Evolutionary conservation across 2,329 filamentous ascomycete genomes (phyloP).

Genomic region (Fusarium nodosum): DNA sequence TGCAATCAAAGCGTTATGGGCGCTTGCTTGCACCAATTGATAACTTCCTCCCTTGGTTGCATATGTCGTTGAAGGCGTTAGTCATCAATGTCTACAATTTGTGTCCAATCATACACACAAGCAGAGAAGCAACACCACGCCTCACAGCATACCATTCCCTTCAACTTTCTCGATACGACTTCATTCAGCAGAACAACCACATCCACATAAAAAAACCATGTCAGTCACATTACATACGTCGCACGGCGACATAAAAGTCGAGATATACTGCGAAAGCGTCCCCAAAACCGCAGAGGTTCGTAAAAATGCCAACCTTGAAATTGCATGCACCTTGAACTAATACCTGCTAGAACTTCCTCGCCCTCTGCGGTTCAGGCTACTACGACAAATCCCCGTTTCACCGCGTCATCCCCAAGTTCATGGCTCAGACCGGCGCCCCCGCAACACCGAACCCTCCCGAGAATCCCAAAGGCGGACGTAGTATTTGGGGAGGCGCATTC

Average conservation of each 20-base stretch:
- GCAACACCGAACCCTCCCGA: conserved; percentile 64
- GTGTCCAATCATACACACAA: conserved; percentile 15
- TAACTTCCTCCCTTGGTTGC: neutral
- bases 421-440: conserved; percentile 81
- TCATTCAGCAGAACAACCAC: neutral
- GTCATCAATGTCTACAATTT: conserved; percentile 8
- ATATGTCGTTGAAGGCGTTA: conserved; percentile 13
- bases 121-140: neutral
- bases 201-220: conserved; percentile 57
- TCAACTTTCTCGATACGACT: neutral
- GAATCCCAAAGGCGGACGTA: conserved; percentile 76
- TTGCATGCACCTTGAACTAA: conserved; percentile 25
- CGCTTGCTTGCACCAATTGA: neutral
- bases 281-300: conserved; percentile 89
- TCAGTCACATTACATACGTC: conserved; percentile 86
- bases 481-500: conserved; percentile 80
- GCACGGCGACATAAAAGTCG: conserved; percentile 91
- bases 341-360: conserved; percentile 80
- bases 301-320: conserved; percentile 10
- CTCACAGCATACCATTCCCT: conserved; percentile 4
- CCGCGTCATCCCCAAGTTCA: conserved; percentile 84
- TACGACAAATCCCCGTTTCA: conserved; percentile 84
- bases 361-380: conserved; percentile 83
- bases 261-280: conserved; percentile 94
- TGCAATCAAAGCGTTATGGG: neutral